phyloP scores from a whole-genome alignment of 176 grass and related monocot genomes.

The Oropetium thomaeum region DNA sequence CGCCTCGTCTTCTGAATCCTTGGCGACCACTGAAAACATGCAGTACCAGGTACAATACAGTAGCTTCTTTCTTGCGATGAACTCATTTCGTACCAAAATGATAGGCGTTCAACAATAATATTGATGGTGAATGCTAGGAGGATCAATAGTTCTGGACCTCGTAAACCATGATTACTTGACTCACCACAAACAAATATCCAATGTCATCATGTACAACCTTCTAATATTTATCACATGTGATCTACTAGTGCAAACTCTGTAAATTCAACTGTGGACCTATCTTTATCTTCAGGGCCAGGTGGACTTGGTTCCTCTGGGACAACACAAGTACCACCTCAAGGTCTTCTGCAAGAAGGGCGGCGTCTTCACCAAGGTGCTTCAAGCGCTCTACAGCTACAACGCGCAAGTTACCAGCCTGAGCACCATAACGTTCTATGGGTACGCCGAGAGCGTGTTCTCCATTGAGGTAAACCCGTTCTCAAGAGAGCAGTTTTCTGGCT shows the following conservation, averaged over 20 bases:
- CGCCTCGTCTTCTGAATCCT: conserved; percentile 43
- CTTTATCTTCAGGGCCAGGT: conserved; percentile 44
- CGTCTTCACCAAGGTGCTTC: conserved; percentile 62
- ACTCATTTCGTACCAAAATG: too few species aligned
- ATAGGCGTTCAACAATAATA: too few species aligned
- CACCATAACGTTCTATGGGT: conserved; percentile 59
- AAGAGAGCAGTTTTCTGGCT: not conserved
- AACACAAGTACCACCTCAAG: conserved; percentile 59
- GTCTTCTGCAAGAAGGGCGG: conserved; percentile 56
- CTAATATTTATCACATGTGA: not conserved
- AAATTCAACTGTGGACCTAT: not conserved
- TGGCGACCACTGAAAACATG: conserved; percentile 23
- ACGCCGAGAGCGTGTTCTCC: conserved; percentile 52
- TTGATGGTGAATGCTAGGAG: too few species aligned
- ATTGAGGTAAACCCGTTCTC: conserved; percentile 41
- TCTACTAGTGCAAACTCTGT: not conserved
- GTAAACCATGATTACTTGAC: not conserved
- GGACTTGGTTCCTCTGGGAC: conserved; percentile 48
- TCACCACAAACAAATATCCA: not conserved
- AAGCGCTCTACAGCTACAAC: conserved; percentile 58
- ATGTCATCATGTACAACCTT: not conserved
- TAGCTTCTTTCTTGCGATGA: too few species aligned
- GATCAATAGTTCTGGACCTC: not conserved
- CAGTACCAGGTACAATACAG: conserved; percentile 77
- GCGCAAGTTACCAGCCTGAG: conserved; percentile 51